Percentiles rank a stretch among this genome's conserved stretches.
These are phyloP conservation scores for Hericium rajendrae DNA, from an alignment of 768 basidiomycete species.

Conservation along the genomic window DNA sequence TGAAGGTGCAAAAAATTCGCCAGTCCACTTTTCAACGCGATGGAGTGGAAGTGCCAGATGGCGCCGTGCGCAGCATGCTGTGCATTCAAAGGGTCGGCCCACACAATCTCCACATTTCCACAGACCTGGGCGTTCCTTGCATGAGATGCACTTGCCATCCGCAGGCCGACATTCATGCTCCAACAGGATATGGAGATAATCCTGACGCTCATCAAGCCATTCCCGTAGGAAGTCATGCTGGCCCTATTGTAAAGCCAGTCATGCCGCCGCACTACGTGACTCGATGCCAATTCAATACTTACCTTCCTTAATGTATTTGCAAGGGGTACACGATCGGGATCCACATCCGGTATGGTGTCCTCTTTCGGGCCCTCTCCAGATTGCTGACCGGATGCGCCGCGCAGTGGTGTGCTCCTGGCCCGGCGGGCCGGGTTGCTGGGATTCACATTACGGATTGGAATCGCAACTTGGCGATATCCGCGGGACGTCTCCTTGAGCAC, in stretches of 20 bases:
- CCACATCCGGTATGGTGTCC: neutral
- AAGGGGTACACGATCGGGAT: neutral
- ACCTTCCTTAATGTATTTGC: too few species aligned
- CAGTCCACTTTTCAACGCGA: neutral
- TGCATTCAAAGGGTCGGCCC: neutral
- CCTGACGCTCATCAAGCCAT: neutral
- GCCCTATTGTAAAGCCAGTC: neutral
- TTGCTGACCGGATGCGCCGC: too few species aligned
- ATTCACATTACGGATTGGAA: too few species aligned
- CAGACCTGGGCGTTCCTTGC: neutral
- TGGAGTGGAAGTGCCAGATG: constrained; percentile 1
- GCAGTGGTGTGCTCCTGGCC: too few species aligned
- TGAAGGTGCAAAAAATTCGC: neutral
- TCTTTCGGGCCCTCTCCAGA: neutral
- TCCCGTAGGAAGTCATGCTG: neutral
- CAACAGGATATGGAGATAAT: neutral
- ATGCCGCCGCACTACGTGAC: neutral
- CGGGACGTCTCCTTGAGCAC: too few species aligned
- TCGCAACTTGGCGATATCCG: too few species aligned
- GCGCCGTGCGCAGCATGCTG: neutral
- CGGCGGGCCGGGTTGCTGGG: too few species aligned
- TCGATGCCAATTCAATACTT: neutral
- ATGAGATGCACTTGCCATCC: neutral
- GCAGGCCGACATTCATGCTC: neutral
- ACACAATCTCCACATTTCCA: neutral